Base-by-base conservation (phyloP, 129 eudicot genomes). In the Arctium lappa region DNA sequence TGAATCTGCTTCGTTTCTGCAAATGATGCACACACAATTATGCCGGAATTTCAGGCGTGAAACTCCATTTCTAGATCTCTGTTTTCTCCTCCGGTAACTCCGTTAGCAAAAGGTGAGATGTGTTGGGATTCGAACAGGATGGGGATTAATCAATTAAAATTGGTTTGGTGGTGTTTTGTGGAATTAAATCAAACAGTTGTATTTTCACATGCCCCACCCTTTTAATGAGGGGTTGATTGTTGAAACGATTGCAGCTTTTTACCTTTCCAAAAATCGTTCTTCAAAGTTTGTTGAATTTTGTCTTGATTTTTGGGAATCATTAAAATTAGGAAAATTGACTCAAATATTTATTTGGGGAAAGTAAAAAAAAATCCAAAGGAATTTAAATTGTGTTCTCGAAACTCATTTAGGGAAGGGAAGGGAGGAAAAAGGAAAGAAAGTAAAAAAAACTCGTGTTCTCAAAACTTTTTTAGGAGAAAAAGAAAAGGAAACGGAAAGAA, bases 111-210 rank as follows among this genome's bases (percentile, higher is more conserved):
- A 3, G 72, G 77, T 38, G 85, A 30, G 65, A 37, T 74, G 73
- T 74, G 75, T 82, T 18, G 80, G 60, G 80, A 82, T 82, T 42
- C 66, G 50, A 80, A 80, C n/a, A 81, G 29, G 73, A 78, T 16
- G 78, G 86, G 60, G 74, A 69, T 66, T 79, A 40, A 66, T 79
- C 40, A 79, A 42, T 68, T 36, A 68, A 22, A 22, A 73, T 71
- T 34, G 63, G 83, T 83, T 56, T 83, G 82, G 82, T 77, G 82
- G 78, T 30, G 6, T 46, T 76, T 77, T 71, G 76, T 73, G 85
- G 69, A 44, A 79, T 60, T 84, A 71, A 69, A 76, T 15, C 29
- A 31, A 22, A 63, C 1, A 22, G 22, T 31, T 60, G 79, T 60
- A 2, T 6, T 40, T 39, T 84, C 69, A 72, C 83, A 16, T 84